Conservation (phyloP, 768 basidiomycete species). For the Kwoniella shandongensis region DNA sequence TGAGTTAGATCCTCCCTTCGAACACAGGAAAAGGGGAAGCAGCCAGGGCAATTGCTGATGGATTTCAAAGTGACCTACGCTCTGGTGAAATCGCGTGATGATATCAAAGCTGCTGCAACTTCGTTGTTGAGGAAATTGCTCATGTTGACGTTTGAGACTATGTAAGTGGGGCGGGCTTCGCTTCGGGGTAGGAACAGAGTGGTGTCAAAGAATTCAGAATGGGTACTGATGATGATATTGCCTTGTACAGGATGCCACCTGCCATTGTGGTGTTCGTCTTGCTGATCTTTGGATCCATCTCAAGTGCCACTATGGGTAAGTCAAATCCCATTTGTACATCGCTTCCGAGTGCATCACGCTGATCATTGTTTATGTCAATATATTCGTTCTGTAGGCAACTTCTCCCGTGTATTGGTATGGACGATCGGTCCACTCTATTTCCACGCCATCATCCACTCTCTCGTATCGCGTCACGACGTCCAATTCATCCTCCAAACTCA, state of each 20-base stretch:
- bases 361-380: background rate
- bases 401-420: slow-evolving; percentile 15
- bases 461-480: slow-evolving; percentile 14
- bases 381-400: no score
- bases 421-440: slow-evolving; percentile 16
- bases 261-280: background rate
- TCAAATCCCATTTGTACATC: background rate
- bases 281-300: slow-evolving; percentile 9
- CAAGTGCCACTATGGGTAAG: slow-evolving; percentile 9
- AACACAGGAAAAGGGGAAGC: no score
- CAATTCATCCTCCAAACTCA: slow-evolving; percentile 13
- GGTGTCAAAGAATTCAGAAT: background rate
- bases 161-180: slow-evolving; percentile 6
- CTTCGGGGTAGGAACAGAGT: background rate
- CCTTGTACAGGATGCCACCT: slow-evolving; percentile 2
- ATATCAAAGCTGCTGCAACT: slow-evolving; percentile 13
- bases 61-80: slow-evolving; percentile 12
- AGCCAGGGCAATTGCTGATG: no score
- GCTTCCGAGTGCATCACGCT: background rate
- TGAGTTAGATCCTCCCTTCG: no score
- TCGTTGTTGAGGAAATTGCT: slow-evolving; percentile 13
- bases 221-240: background rate
- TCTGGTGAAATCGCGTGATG: slow-evolving; percentile 7
- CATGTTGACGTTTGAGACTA: slow-evolving; percentile 14
- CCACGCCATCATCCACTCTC: slow-evolving; percentile 17